Conservation (phyloP, 371 early-diverging fungal species). For the Mucor sp. region DNA sequence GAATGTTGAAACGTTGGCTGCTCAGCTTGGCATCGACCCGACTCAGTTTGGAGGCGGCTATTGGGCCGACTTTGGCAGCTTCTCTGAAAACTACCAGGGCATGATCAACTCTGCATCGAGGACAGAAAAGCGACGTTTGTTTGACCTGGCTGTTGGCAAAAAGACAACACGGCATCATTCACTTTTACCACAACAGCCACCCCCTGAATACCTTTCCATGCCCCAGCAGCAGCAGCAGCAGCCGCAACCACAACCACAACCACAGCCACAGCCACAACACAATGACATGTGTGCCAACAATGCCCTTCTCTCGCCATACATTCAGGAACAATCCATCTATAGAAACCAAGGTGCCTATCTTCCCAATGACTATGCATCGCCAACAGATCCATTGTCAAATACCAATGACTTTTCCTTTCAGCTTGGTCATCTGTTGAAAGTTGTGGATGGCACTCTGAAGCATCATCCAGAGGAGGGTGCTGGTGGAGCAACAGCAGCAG, state of each 20-base stretch:
- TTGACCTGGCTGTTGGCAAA: not conserved
- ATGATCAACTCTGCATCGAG: slow-evolving; percentile 9
- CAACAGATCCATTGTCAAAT: not conserved
- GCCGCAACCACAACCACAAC: too few species aligned
- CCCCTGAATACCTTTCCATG: not conserved
- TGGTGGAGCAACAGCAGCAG: too few species aligned
- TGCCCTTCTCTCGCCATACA: not conserved
- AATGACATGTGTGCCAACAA: not conserved
- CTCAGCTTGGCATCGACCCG: slow-evolving; percentile 31
- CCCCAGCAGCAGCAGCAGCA: too few species aligned
- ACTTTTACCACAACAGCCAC: not conserved
- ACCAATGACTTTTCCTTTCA: not conserved
- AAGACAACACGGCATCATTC: not conserved
- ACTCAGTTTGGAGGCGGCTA: slow-evolving; percentile 9
- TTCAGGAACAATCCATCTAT: not conserved
- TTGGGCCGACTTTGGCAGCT: not conserved
- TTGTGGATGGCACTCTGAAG: not conserved
- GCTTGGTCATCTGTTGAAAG: not conserved
- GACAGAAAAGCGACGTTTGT: not conserved
- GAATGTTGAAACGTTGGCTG: slow-evolving; percentile 34
- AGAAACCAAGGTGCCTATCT: not conserved
- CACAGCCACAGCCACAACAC: too few species aligned
- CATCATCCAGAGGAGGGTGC: not conserved
- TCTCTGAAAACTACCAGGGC: slow-evolving; percentile 6
- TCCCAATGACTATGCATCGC: not conserved